Evolutionary conservation across 352 stramenopile species (phyloP).

Genomic region (Globisporangium splendens): DNA sequence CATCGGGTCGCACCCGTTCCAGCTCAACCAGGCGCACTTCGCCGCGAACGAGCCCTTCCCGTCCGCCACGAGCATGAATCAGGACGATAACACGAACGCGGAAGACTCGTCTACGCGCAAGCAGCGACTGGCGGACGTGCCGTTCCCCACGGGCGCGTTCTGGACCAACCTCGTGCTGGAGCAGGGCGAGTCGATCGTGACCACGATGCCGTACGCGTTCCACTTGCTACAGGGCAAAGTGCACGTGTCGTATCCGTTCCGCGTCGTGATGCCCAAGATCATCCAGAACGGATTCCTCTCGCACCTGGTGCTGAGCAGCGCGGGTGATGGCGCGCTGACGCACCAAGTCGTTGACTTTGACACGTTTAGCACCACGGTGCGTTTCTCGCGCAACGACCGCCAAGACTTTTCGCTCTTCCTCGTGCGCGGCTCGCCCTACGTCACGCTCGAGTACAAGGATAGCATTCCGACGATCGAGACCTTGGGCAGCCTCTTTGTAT

Average conservation of each 20-base stretch:
- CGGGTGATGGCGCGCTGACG: conserved; percentile 12
- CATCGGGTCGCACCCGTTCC: conserved; percentile 43
- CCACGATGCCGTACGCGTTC: conserved; percentile 69
- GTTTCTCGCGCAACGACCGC: conserved; percentile 36
- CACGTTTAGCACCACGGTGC: conserved; percentile 56
- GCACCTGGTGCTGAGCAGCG: conserved; percentile 52
- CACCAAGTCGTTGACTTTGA: conserved; percentile 73
- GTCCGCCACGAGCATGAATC: background rate
- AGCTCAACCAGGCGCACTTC: conserved; percentile 48
- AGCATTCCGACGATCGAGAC: conserved; percentile 53
- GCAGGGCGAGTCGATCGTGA: conserved; percentile 48
- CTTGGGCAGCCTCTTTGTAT: conserved; percentile 44
- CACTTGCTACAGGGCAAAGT: conserved; percentile 51
- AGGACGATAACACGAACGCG: background rate
- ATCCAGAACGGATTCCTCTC: conserved; percentile 74
- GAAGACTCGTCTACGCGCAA: background rate
- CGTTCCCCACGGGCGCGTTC: conserved; percentile 77
- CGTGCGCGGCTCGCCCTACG: conserved; percentile 76
- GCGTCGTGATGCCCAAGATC: conserved; percentile 50
- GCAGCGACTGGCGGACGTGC: conserved; percentile 37
- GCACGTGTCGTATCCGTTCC: conserved; percentile 77
- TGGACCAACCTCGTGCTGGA: conserved; percentile 82
- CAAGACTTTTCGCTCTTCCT: conserved; percentile 56
- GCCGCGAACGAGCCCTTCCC: conserved; percentile 30
- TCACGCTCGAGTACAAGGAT: conserved; percentile 64